phyloP scores from a whole-genome alignment of 345 rosid genomes.

The Salix udensis region DNA sequence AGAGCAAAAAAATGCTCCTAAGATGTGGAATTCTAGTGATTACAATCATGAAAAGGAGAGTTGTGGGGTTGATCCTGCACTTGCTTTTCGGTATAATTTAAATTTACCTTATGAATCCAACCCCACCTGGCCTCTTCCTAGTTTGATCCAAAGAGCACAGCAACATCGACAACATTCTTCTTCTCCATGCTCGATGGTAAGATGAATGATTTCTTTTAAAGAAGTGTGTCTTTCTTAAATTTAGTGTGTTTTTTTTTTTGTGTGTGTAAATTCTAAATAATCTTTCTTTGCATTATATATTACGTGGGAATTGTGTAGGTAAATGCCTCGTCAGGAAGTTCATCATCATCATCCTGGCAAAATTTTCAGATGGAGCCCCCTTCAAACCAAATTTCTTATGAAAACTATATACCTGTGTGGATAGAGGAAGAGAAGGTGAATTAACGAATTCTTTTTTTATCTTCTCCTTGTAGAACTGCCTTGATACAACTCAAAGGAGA shows the following conservation, averaged over 20 bases:
- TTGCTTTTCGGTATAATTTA: slow-evolving; percentile 17
- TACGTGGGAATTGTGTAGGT: slow-evolving; percentile 28
- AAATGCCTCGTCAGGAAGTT: slow-evolving; percentile 41
- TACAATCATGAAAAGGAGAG: slow-evolving; percentile 24
- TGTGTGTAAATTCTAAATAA: not conserved
- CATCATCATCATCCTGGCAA: slow-evolving; percentile 34
- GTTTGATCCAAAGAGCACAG: slow-evolving; percentile 33
- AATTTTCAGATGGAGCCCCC: slow-evolving; percentile 64
- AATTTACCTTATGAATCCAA: slow-evolving; percentile 31
- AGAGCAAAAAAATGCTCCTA: slow-evolving; percentile 18
- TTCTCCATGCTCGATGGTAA: slow-evolving; percentile 31
- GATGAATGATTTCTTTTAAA: not conserved
- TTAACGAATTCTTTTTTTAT: not conserved
- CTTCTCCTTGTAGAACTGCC: too few relatives aligned
- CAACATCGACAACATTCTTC: slow-evolving; percentile 21
- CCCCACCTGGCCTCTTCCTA: slow-evolving; percentile 32
- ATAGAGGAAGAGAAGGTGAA: slow-evolving; percentile 47
- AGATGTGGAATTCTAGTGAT: slow-evolving; percentile 27
- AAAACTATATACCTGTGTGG: slow-evolving; percentile 27
- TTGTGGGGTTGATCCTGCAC: slow-evolving; percentile 31
- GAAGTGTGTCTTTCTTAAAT: not conserved
- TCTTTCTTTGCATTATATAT: not conserved
- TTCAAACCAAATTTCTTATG: slow-evolving; percentile 61
- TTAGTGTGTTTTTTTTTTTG: too few relatives aligned
- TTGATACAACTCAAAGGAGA: not conserved